Evolutionary conservation across 495 filamentous ascomycete genomes (phyloP).

Genomic region (Haplographium delicatum): DNA sequence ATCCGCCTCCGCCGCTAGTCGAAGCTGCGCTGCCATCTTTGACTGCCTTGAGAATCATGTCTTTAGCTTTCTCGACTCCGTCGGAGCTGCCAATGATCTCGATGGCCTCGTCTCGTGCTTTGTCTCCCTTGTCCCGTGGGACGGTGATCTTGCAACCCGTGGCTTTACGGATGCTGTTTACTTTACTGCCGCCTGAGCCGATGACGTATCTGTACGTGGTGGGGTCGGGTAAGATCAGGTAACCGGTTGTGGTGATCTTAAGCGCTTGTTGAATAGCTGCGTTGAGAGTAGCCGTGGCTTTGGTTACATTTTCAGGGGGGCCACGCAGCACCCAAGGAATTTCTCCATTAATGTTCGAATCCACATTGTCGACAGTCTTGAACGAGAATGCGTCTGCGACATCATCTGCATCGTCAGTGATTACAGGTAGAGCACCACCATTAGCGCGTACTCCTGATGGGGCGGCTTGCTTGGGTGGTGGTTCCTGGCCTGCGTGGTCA

Average conservation of each 20-base stretch:
- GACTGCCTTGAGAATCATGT: conserved; percentile 81
- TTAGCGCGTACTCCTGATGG: conserved; percentile 41
- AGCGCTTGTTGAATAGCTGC: conserved; percentile 66
- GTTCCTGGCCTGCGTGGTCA: conserved; percentile 74
- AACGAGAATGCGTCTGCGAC: conserved; percentile 66
- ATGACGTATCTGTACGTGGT: conserved; percentile 86
- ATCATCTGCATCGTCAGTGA: conserved; percentile 72
- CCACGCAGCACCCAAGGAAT: conserved; percentile 93
- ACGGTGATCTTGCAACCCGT: conserved; percentile 91
- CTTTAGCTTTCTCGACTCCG: conserved; percentile 80
- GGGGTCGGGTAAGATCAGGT: conserved; percentile 85
- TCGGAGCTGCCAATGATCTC: conserved; percentile 75
- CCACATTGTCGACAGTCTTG: conserved; percentile 61
- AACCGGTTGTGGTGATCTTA: conserved; percentile 70
- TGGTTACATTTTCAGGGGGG: conserved; percentile 63
- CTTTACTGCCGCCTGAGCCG: conserved; percentile 80
- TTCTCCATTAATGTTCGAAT: conserved; percentile 54
- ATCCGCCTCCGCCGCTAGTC: conserved; percentile 6
- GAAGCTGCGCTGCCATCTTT: conserved; percentile 35
- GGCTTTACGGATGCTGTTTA: conserved; percentile 86
- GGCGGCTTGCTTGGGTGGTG: conserved; percentile 59
- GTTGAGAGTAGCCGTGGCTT: conserved; percentile 67
- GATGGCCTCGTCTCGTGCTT: conserved; percentile 75
- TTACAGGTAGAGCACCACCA: conserved; percentile 66
- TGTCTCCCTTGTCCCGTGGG: conserved; percentile 72